phyloP scores from a whole-genome alignment of 352 stramenopile genomes.

The Globisporangium okanoganense region DNA sequence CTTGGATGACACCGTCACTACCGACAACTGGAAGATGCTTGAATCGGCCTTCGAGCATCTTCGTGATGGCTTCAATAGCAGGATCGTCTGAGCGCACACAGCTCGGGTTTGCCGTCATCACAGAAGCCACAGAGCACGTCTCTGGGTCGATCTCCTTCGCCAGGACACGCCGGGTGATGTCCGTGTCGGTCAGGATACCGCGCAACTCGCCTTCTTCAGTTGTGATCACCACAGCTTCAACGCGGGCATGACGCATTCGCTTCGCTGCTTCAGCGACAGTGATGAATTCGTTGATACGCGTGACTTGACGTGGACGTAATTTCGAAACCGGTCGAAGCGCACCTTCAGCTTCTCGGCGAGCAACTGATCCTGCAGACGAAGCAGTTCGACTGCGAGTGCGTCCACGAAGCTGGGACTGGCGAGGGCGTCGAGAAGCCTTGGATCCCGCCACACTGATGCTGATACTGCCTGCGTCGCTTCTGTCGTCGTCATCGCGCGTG shows the following conservation, averaged over 20 bases:
- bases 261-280: slow-evolving; percentile 80
- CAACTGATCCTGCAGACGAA: slow-evolving; percentile 45
- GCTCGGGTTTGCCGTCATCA: slow-evolving; percentile 83
- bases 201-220: slow-evolving; percentile 78
- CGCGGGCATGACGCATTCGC: slow-evolving; percentile 75
- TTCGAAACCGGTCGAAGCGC: slow-evolving; percentile 76
- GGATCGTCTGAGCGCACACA: slow-evolving; percentile 80
- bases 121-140: slow-evolving; percentile 67
- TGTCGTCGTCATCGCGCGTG: slow-evolving; percentile 63
- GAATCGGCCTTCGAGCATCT: slow-evolving; percentile 87
- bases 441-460: slow-evolving; percentile 62
- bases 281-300: slow-evolving; percentile 84
- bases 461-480: slow-evolving; percentile 55
- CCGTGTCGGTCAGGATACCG: slow-evolving; percentile 84
- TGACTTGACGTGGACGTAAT: slow-evolving; percentile 74
- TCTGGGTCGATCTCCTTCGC: slow-evolving; percentile 80
- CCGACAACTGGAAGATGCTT: slow-evolving; percentile 85
- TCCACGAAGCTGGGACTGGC: slow-evolving; percentile 22
- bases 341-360: slow-evolving; percentile 52
- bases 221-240: slow-evolving; percentile 84
- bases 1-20: slow-evolving; percentile 59
- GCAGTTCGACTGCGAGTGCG: slow-evolving; percentile 37
- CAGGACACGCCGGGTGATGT: slow-evolving; percentile 81
- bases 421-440: slow-evolving; percentile 29
- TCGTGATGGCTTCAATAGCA: slow-evolving; percentile 83